A percentile compares a stretch with the other conserved stretches of the same genome.
phyloP scores from a whole-genome alignment of 805 yeast genomes.

The Monosporozyma solicola region DNA sequence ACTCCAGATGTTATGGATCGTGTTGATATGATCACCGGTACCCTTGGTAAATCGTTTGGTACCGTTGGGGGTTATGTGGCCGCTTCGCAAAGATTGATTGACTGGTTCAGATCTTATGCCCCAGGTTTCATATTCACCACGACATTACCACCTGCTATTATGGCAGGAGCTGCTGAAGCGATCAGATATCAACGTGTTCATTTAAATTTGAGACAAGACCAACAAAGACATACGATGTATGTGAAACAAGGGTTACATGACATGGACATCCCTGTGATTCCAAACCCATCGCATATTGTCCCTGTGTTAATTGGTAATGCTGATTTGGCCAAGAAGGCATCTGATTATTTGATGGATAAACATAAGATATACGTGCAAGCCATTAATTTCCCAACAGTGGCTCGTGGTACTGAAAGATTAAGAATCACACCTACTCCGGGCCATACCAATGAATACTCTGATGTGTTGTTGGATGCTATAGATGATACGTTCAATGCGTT shows the following conservation, averaged over 20 bases:
- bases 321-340: slow-evolving; percentile 80
- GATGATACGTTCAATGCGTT: slow-evolving; percentile 73
- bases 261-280: slow-evolving; percentile 88
- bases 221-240: slow-evolving; percentile 78
- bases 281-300: slow-evolving; percentile 95
- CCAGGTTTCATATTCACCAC: slow-evolving; percentile 98
- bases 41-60: slow-evolving; percentile 95
- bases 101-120: slow-evolving; percentile 92
- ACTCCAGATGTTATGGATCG: slow-evolving; percentile 68
- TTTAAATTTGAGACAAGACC: slow-evolving; percentile 67
- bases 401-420: slow-evolving; percentile 90
- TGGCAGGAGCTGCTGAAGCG: slow-evolving; percentile 92
- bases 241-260: slow-evolving; percentile 63
- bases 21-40: slow-evolving; percentile 93
- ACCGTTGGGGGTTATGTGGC: slow-evolving; percentile 97
- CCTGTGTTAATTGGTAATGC: slow-evolving; percentile 95
- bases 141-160: slow-evolving; percentile 90
- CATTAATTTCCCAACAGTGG: slow-evolving; percentile 95
- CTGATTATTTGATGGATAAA: slow-evolving; percentile 76
- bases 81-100: slow-evolving; percentile 71
- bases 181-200: slow-evolving; percentile 76
- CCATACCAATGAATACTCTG: slow-evolving; percentile 68
- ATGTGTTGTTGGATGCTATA: slow-evolving; percentile 66
- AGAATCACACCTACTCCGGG: slow-evolving; percentile 99
- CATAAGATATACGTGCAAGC: slow-evolving; percentile 94